Evolutionary conservation across 78 protist genomes (phyloP).

Genomic region (Bigelowiella natans): DNA sequence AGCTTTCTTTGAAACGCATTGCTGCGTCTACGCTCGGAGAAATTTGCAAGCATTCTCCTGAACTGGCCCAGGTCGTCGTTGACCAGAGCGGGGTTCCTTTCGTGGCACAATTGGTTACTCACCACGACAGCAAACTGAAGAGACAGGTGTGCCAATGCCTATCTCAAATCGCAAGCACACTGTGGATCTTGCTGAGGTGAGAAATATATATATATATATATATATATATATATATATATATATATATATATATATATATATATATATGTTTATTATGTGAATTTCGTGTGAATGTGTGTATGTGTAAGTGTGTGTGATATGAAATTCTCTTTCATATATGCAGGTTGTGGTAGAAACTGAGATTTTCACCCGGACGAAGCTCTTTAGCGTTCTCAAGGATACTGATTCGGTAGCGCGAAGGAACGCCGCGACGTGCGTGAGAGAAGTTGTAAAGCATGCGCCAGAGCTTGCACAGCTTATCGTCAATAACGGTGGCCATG

Average conservation of each 20-base stretch:
- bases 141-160: slow-evolving; percentile 68
- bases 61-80: slow-evolving; percentile 64
- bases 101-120: slow-evolving; percentile 53
- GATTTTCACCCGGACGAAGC: slow-evolving; percentile 60
- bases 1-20: slow-evolving; percentile 69
- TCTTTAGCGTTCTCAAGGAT: slow-evolving; percentile 66
- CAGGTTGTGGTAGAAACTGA: slow-evolving; percentile 70
- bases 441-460: slow-evolving; percentile 79
- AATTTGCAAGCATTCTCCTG: slow-evolving; percentile 77
- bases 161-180: slow-evolving; percentile 78
- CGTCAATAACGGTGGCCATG: slow-evolving; percentile 73
- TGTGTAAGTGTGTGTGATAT: no score
- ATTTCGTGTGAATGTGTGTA: no score
- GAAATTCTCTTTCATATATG: no score
- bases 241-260: no score
- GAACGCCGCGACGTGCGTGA: slow-evolving; percentile 71
- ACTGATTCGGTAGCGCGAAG: slow-evolving; percentile 60
- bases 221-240: no score
- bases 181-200: slow-evolving; percentile 73
- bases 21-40: slow-evolving; percentile 69
- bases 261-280: no score
- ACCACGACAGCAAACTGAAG: slow-evolving; percentile 69
- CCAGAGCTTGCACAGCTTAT: slow-evolving; percentile 71
- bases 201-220: no score
- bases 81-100: slow-evolving; percentile 71